Evolutionary conservation across 768 basidiomycete species (phyloP).

Genomic region (Wakefieldia striispora): DNA sequence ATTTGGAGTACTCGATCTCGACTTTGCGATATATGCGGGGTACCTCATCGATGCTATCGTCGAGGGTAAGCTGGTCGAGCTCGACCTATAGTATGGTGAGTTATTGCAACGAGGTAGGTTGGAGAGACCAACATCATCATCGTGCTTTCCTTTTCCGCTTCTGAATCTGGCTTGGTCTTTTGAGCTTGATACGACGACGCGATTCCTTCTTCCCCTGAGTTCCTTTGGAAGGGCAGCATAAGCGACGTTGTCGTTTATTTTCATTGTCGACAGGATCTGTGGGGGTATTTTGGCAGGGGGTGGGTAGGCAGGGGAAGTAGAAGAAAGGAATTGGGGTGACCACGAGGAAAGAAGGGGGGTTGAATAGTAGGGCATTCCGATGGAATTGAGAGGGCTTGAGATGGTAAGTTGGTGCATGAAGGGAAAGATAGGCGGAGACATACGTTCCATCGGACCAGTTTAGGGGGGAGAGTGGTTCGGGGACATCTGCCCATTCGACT

Average conservation of each 20-base stretch:
- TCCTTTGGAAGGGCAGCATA: constrained; percentile 89
- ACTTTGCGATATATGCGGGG: constrained; percentile 86
- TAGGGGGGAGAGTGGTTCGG: constrained; percentile 65
- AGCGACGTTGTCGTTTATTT: constrained; percentile 83
- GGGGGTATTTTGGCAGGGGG: constrained; percentile 77
- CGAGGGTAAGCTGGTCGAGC: constrained; percentile 50
- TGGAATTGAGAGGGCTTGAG: constrained; percentile 76
- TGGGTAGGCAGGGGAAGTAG: constrained; percentile 49
- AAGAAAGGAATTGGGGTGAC: constrained; percentile 54
- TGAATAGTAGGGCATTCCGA: constrained; percentile 87
- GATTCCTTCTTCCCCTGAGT: constrained; percentile 78
- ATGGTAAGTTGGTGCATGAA: not conserved
- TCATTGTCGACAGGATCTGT: constrained; percentile 74
- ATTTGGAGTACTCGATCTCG: constrained; percentile 98
- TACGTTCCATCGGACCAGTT: constrained; percentile 85
- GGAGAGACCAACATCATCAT: constrained; percentile 38
- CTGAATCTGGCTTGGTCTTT: constrained; percentile 75
- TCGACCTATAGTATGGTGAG: constrained; percentile 40
- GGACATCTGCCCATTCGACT: constrained; percentile 78
- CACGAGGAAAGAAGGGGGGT: constrained; percentile 68
- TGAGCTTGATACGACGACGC: constrained; percentile 49
- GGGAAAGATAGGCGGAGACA: constrained; percentile 22
- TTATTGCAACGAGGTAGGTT: not conserved
- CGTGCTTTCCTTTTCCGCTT: constrained; percentile 64
- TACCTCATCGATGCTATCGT: constrained; percentile 56